phyloP scores from a whole-genome alignment of 2,329 filamentous ascomycete genomes.

The Lachnellula suecica region DNA sequence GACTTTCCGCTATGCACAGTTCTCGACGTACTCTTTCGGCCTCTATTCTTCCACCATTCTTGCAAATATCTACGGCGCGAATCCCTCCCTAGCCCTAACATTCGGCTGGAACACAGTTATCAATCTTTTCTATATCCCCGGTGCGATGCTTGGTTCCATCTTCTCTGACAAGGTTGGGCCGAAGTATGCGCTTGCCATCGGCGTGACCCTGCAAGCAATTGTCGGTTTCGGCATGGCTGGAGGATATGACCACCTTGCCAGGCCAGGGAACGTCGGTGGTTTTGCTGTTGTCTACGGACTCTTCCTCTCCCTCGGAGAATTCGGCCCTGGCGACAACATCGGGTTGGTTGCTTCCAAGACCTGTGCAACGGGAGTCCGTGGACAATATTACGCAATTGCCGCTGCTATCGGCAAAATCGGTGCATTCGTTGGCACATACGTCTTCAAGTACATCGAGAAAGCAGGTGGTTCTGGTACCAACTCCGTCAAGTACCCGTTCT shows the following conservation, averaged over 20 bases:
- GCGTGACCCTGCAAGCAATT: conserved; percentile 70
- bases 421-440: conserved; percentile 82
- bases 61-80: conserved; percentile 57
- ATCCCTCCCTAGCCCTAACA: conserved; percentile 66
- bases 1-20: conserved; percentile 42
- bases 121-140: conserved; percentile 87
- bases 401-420: conserved; percentile 74
- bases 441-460: conserved; percentile 71
- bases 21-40: conserved; percentile 80
- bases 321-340: conserved; percentile 90
- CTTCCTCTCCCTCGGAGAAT: conserved; percentile 74
- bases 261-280: conserved; percentile 64
- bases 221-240: conserved; percentile 90
- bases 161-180: conserved; percentile 79
- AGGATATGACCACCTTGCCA: conserved; percentile 68
- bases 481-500: conserved; percentile 79
- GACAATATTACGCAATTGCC: conserved; percentile 72
- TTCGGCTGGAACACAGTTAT: conserved; percentile 90
- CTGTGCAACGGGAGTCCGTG: conserved; percentile 83
- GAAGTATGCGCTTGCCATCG: conserved; percentile 68
- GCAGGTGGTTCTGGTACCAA: conserved; percentile 54
- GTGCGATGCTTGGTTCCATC: conserved; percentile 75
- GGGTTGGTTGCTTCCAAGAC: conserved; percentile 85
- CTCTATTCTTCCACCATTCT: conserved; percentile 82
- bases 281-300: conserved; percentile 81